These are phyloP conservation scores for Aureobasidium vineae DNA, from an alignment of 2,329 filamentous ascomycete species.

Conservation along the genomic window DNA sequence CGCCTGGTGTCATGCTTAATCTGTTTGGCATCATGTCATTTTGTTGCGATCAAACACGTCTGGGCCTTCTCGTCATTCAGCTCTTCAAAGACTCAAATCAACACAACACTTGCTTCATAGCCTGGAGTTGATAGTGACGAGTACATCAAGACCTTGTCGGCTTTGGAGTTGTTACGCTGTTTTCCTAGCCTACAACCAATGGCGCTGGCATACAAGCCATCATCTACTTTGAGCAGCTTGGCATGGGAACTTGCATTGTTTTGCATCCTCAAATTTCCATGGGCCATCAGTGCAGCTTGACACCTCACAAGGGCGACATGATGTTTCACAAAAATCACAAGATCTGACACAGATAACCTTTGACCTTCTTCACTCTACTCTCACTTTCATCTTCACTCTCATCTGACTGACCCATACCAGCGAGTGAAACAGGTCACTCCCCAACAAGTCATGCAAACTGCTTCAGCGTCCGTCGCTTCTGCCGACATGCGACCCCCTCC, in stretches of 20 bases:
- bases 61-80: neutral
- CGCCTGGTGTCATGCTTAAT: constrained; percentile 31
- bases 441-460: neutral
- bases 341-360: constrained; percentile 60
- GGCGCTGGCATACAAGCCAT: constrained; percentile 33
- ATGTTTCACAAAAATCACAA: constrained; percentile 66
- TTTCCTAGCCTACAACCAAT: constrained; percentile 31
- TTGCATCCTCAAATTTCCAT: neutral
- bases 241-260: neutral
- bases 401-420: neutral
- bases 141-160: constrained; percentile 27
- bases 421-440: neutral
- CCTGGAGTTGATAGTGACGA: constrained; percentile 20
- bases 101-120: constrained; percentile 20
- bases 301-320: constrained; percentile 41
- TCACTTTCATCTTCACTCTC: neutral
- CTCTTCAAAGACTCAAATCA: neutral
- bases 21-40: neutral
- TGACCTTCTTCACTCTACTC: neutral
- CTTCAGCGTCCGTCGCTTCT: neutral
- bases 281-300: constrained; percentile 2
- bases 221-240: constrained; percentile 10
- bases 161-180: constrained; percentile 24
- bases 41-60: constrained; percentile 16
- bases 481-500: constrained; percentile 8